These are phyloP conservation scores for Stenocarpella maydis DNA, from an alignment of 2,329 filamentous ascomycete species.

Conservation along the genomic window DNA sequence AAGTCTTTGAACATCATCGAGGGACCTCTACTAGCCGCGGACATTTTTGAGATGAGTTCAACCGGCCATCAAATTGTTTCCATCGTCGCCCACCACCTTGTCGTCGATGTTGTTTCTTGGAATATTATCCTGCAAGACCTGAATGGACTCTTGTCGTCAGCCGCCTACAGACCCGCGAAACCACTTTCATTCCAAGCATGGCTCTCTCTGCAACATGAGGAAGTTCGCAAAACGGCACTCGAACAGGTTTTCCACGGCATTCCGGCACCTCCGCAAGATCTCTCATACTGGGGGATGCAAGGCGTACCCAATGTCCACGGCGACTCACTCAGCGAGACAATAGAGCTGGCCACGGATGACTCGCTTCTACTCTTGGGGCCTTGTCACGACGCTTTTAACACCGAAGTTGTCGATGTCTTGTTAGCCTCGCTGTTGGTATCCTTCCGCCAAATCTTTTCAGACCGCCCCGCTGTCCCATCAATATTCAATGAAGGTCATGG, in stretches of 20 bases:
- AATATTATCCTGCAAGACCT: slow-evolving; percentile 9
- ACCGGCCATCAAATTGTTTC: neutral
- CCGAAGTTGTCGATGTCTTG: neutral
- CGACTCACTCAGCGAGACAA: neutral
- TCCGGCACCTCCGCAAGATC: neutral
- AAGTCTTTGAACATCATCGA: neutral
- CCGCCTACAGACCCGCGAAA: neutral
- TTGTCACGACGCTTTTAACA: neutral
- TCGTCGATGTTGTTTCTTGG: slow-evolving; percentile 2
- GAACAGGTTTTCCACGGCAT: neutral
- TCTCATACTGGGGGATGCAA: slow-evolving; percentile 7
- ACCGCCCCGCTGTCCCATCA: neutral
- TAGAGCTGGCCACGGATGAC: neutral
- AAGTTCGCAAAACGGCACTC: neutral
- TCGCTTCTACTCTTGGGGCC: neutral
- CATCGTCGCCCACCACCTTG: neutral
- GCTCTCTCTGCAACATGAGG: slow-evolving; percentile 4
- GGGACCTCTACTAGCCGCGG: neutral
- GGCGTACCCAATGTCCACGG: neutral
- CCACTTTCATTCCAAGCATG: slow-evolving; percentile 4
- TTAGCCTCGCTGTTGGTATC: neutral
- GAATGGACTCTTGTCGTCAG: neutral
- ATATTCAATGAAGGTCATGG: slow-evolving; percentile 8
- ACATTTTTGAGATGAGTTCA: neutral
- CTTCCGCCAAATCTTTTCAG: slow-evolving; percentile 3